These are phyloP conservation scores for Tetracentron sinense DNA, from an alignment of 164 flowering plant species.

Conservation along the genomic window DNA sequence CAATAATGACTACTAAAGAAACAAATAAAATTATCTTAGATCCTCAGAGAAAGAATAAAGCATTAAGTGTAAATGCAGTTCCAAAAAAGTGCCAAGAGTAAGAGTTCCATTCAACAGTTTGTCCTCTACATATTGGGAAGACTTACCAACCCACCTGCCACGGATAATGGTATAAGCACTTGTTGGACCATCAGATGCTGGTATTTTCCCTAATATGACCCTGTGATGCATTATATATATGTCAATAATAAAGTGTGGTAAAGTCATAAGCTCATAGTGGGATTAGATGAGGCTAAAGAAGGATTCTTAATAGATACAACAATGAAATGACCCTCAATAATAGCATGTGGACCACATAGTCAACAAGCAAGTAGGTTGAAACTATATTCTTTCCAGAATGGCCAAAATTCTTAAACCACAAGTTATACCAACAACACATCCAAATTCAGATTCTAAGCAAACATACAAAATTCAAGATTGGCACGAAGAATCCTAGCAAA, in stretches of 20 bases:
- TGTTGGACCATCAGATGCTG: conserved; percentile 77
- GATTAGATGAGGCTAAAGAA: conserved; percentile 22
- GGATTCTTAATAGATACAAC: conserved; percentile 16
- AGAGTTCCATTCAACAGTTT: conserved; percentile 10
- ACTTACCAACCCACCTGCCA: conserved; percentile 98
- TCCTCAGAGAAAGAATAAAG: neutral
- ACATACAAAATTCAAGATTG: neutral
- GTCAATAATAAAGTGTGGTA: conserved; percentile 44
- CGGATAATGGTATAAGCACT: conserved; percentile 74
- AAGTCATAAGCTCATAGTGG: conserved; percentile 23
- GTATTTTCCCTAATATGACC: conserved; percentile 93
- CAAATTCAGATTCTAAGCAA: conserved; percentile 2
- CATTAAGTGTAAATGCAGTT: conserved; percentile 6
- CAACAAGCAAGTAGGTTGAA: conserved; percentile 2
- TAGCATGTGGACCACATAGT: neutral
- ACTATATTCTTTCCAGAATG: neutral
- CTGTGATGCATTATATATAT: conserved; percentile 81
- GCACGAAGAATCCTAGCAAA: neutral
- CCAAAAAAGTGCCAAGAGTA: conserved; percentile 12
- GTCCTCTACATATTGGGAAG: conserved; percentile 28
- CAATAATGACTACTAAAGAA: conserved; percentile 8
- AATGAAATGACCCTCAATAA: conserved; percentile 4
- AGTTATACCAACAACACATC: neutral
- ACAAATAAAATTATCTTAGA: conserved; percentile 7
- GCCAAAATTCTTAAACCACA: neutral